phyloP scores from a whole-genome alignment of 2,329 filamentous ascomycete genomes.

The Pseudogymnoascus sp. region DNA sequence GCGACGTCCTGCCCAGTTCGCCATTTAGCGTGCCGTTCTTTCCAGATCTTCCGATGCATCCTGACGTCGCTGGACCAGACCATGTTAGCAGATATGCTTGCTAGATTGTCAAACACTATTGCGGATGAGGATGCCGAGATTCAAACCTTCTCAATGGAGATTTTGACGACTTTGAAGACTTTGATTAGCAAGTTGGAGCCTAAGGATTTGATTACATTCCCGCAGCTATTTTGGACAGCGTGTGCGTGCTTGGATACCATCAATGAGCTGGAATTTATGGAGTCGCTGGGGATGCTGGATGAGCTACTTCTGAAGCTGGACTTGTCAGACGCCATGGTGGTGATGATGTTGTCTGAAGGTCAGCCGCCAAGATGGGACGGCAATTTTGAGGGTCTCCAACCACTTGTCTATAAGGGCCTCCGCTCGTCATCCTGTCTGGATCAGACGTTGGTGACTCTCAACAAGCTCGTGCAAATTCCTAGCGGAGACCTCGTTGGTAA shows the following conservation, averaged over 20 bases:
- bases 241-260: slow-evolving; percentile 95
- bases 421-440: slow-evolving; percentile 79
- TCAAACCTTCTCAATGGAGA: slow-evolving; percentile 96
- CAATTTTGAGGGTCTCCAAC: slow-evolving; percentile 76
- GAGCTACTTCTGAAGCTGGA: slow-evolving; percentile 80
- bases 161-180: slow-evolving; percentile 85
- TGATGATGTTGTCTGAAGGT: slow-evolving; percentile 66
- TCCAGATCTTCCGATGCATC: slow-evolving; percentile 94
- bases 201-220: slow-evolving; percentile 76
- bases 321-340: slow-evolving; percentile 61
- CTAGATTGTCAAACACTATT: slow-evolving; percentile 89
- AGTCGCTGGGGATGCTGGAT: slow-evolving; percentile 85
- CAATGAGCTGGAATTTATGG: slow-evolving; percentile 89
- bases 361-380: slow-evolving; percentile 86
- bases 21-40: slow-evolving; percentile 91
- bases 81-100: slow-evolving; percentile 97
- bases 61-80: slow-evolving; percentile 81
- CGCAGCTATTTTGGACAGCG: slow-evolving; percentile 95
- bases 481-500: slow-evolving; percentile 76
- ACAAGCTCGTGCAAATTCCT: slow-evolving; percentile 71
- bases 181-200: slow-evolving; percentile 80
- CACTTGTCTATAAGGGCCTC: slow-evolving; percentile 82
- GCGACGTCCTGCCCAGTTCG: slow-evolving; percentile 93
- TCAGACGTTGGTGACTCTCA: slow-evolving; percentile 67
- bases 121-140: slow-evolving; percentile 92